phyloP scores from a whole-genome alignment of 1,139 yeast species.

The Hemisphaericaspora xylofermentans region DNA sequence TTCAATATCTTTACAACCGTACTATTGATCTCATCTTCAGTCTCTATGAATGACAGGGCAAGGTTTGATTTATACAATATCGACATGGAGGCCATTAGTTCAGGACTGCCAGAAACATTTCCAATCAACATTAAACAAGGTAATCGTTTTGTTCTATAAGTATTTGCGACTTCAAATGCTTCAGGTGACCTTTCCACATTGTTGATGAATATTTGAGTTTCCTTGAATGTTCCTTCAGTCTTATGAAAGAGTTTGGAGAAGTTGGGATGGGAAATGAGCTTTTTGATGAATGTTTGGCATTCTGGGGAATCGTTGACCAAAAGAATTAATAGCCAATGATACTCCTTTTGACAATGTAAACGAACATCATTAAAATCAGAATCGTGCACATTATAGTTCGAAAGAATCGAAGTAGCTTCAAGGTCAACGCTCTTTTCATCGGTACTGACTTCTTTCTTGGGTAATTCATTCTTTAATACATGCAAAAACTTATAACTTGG shows the following conservation, averaged over 20 bases:
- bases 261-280: slow-evolving; percentile 25
- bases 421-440: background rate
- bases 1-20: slow-evolving; percentile 30
- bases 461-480: slow-evolving; percentile 5
- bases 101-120: slow-evolving; percentile 51
- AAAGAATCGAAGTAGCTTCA: slow-evolving; percentile 5
- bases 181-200: slow-evolving; percentile 46
- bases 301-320: slow-evolving; percentile 38
- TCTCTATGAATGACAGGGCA: slow-evolving; percentile 21
- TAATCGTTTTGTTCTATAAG: slow-evolving; percentile 37
- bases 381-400: slow-evolving; percentile 20
- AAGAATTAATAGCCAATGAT: slow-evolving; percentile 46
- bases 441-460: background rate
- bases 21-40: slow-evolving; percentile 17
- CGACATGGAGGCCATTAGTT: slow-evolving; percentile 54
- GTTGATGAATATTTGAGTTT: slow-evolving; percentile 42
- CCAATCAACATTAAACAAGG: slow-evolving; percentile 51
- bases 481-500: slow-evolving; percentile 16
- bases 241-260: slow-evolving; percentile 36
- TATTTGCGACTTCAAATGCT: slow-evolving; percentile 48
- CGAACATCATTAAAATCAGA: slow-evolving; percentile 46
- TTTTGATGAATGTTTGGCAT: slow-evolving; percentile 24
- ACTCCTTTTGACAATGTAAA: slow-evolving; percentile 37
- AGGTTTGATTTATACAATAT: slow-evolving; percentile 43
- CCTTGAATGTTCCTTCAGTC: slow-evolving; percentile 33